These are phyloP conservation scores for Rhodotorula sp. DNA, from an alignment of 1,284 basidiomycete genomes.

Conservation along the genomic window DNA sequence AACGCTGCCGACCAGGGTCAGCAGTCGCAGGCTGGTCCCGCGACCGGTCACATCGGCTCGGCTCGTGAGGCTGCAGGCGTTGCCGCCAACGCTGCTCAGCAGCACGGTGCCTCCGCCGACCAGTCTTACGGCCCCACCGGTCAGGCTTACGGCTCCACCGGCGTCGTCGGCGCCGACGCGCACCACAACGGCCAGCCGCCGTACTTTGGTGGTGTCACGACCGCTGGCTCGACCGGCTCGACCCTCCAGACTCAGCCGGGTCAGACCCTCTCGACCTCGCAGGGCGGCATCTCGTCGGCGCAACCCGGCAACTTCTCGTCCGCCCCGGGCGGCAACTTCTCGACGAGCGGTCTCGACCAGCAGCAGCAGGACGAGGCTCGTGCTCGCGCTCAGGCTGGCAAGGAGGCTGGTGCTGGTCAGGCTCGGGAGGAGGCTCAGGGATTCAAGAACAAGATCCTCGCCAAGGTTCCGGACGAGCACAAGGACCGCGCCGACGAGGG, in stretches of 20 bases:
- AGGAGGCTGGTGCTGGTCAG: slow-evolving; percentile 48
- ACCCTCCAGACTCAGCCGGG: slow-evolving; percentile 12
- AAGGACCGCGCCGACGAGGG: slow-evolving; percentile 58
- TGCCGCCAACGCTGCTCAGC: slow-evolving; percentile 5
- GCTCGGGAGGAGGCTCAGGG: slow-evolving; percentile 56
- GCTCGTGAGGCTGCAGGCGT: slow-evolving; percentile 28
- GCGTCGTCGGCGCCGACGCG: slow-evolving; percentile 38
- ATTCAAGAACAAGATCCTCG: slow-evolving; percentile 56
- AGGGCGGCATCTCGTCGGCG: slow-evolving; percentile 7
- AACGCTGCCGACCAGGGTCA: slow-evolving; percentile 44
- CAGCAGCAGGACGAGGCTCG: slow-evolving; percentile 47
- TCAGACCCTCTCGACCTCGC: slow-evolving; percentile 12
- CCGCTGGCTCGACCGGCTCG: neutral
- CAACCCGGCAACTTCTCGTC: neutral
- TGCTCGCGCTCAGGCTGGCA: slow-evolving; percentile 39
- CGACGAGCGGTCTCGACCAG: slow-evolving; percentile 7
- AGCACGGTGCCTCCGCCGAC: neutral
- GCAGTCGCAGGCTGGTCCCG: slow-evolving; percentile 46
- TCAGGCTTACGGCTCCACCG: neutral
- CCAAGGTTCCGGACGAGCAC: slow-evolving; percentile 63
- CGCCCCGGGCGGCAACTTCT: neutral
- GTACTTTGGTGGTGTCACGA: slow-evolving; percentile 22
- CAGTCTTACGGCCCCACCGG: no score
- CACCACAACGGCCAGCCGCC: slow-evolving; percentile 49
- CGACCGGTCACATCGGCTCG: slow-evolving; percentile 29